Evolutionary conservation across 1,284 basidiomycete genomes (phyloP), one percentile per base, ranked within the genome.

Genomic region (Meripilus lineatus): DNA sequence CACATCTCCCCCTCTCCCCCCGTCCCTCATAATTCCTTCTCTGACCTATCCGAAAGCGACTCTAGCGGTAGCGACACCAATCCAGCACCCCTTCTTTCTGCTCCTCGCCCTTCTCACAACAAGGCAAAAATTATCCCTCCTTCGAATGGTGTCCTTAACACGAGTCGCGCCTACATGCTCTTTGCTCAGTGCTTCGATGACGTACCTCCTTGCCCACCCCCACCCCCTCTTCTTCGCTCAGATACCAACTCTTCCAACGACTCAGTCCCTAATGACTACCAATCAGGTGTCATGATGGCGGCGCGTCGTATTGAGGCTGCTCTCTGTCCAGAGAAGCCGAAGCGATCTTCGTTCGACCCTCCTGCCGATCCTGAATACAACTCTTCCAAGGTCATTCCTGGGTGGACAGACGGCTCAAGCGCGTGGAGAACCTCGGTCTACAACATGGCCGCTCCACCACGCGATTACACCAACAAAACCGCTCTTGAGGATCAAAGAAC

Each of bases 381-480:
- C 26, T 32, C 45, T 13, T 64, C 53, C 57, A 71, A 63, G 60
- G 64, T 57, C 40, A 72, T 84, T 24, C 77, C 79, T 0, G 83
- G 83, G 6, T 85, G 84, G 83, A 83, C 74, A 2, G 83, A 85
- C 50, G 76, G 81, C 37, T 72, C 70, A 17, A 67, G 77, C 44
- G 77, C 75, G 0, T 85, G 83, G 83, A 74, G 82, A 18, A 66
- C 77, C 1, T 67, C 67, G 7, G 71, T 82, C 3, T 85, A 85
- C 61, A 62, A 59, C 5, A 63, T 71, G 42, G 57, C 69, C 4
- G 56, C 63, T 2, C 66, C 66, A 4, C 56, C 47, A 26, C 40
- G 18, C 4, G 35, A 33, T 17, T 28, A 30, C n/a, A 24, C 17
- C 33, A 56, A 45, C n/a, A 58, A 64, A 32, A 50, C 57, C 38